These are phyloP conservation scores for Gracilaria gracilis DNA, from an alignment of 23 red algal genomes.

Conservation along the genomic window DNA sequence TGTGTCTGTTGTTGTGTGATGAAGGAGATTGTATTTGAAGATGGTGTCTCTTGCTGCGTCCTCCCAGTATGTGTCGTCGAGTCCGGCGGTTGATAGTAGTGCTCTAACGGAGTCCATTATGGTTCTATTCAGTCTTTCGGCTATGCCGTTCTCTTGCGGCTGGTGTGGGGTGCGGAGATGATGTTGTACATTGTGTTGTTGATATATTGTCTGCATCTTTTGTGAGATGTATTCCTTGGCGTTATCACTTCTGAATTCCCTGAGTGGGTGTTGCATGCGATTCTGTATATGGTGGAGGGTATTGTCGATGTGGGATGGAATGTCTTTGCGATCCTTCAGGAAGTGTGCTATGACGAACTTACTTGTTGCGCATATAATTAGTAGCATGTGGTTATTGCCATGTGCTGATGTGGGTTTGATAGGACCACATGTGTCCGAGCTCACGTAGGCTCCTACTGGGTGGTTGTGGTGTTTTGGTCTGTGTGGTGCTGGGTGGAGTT, in stretches of 20 bases:
- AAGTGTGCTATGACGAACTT: not conserved
- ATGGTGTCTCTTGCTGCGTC: not conserved
- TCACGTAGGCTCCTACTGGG: not conserved
- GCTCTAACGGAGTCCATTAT: not conserved
- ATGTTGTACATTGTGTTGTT: not conserved
- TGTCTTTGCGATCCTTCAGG: not conserved
- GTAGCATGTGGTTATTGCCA: constrained; percentile 10
- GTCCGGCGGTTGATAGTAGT: too few species aligned
- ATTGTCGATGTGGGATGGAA: not conserved
- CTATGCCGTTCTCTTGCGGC: constrained; percentile 5
- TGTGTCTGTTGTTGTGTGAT: not conserved
- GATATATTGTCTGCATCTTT: not conserved
- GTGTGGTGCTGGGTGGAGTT: too few species aligned
- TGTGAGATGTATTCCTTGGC: not conserved
- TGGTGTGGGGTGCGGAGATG: not conserved
- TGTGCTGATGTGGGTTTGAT: not conserved
- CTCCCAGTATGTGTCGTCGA: constrained; percentile 12
- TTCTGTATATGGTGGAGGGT: not conserved
- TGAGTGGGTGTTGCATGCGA: not conserved
- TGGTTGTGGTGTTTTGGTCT: too few species aligned
- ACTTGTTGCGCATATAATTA: not conserved
- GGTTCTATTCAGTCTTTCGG: not conserved
- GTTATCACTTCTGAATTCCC: not conserved
- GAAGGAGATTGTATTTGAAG: constrained; percentile 12
- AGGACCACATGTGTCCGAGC: constrained; percentile 7